phyloP scores from a whole-genome alignment of 2,329 filamentous ascomycete genomes.

The Lachnellula arida region DNA sequence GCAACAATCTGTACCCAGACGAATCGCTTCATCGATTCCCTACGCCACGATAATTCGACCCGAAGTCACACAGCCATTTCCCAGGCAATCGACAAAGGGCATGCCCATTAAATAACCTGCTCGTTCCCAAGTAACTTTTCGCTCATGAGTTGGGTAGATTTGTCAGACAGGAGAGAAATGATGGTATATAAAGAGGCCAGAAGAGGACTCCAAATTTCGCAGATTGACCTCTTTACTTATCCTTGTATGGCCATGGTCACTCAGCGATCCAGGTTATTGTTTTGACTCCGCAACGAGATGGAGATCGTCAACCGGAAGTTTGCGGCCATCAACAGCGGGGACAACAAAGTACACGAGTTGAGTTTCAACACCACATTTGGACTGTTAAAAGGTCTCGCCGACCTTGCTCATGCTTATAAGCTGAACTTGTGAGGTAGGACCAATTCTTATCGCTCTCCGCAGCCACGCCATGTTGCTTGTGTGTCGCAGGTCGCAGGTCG shows the following conservation, averaged over 20 bases:
- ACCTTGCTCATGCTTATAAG: no score
- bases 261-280: background rate
- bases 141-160: no score
- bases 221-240: background rate
- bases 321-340: background rate
- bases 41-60: background rate
- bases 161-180: no score
- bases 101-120: no score
- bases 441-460: background rate
- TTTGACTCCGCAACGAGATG: background rate
- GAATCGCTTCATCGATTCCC: conserved; percentile 16
- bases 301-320: background rate
- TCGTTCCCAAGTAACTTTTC: no score
- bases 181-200: no score
- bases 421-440: no score
- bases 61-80: conserved; percentile 1
- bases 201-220: background rate
- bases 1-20: conserved; percentile 12
- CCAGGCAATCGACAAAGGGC: background rate
- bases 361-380: background rate
- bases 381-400: no score
- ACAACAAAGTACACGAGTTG: background rate
- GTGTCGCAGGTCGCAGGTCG: background rate
- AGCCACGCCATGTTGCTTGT: background rate
- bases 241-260: background rate